These are phyloP conservation scores for Caloboletus inedulis DNA, from an alignment of 1,284 basidiomycete genomes.

Conservation along the genomic window DNA sequence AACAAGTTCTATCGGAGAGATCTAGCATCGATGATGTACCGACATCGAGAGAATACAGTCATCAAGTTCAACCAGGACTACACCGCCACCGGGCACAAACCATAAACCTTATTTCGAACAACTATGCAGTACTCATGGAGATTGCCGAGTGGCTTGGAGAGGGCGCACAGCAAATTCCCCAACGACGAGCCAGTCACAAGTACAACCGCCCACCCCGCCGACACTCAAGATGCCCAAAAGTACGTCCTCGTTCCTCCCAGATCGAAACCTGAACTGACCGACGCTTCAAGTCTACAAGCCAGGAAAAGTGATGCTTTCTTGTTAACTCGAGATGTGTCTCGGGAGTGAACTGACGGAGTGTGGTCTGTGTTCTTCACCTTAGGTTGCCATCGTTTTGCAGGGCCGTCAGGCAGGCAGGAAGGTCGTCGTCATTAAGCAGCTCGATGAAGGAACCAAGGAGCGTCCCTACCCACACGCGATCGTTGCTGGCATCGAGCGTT, in stretches of 20 bases:
- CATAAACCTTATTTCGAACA: conserved; percentile 9
- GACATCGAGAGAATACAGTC: not conserved
- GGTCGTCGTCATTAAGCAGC: conserved; percentile 87
- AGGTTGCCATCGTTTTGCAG: conserved; percentile 94
- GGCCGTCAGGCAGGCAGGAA: conserved; percentile 96
- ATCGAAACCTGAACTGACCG: conserved; percentile 29
- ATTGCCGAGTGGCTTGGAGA: conserved; percentile 32
- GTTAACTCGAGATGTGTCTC: not conserved
- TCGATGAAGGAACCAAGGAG: conserved; percentile 87
- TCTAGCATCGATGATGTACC: not conserved
- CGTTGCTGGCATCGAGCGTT: conserved; percentile 93
- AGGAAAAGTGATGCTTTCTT: conserved; percentile 72
- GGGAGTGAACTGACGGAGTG: conserved; percentile 8
- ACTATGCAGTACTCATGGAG: conserved; percentile 27
- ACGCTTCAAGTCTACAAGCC: conserved; percentile 82
- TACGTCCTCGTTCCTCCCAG: conserved; percentile 5
- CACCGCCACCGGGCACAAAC: conserved; percentile 1
- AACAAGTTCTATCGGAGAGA: not conserved
- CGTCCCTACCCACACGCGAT: conserved; percentile 93
- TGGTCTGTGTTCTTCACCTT: not conserved
- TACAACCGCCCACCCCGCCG: conserved; percentile 18
- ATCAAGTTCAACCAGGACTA: not conserved
- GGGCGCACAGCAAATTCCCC: not conserved
- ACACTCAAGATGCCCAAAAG: conserved; percentile 37
- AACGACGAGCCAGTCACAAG: conserved; percentile 13